Conservation (phyloP, 2,329 filamentous ascomycete species). For the Moelleriella libera region DNA sequence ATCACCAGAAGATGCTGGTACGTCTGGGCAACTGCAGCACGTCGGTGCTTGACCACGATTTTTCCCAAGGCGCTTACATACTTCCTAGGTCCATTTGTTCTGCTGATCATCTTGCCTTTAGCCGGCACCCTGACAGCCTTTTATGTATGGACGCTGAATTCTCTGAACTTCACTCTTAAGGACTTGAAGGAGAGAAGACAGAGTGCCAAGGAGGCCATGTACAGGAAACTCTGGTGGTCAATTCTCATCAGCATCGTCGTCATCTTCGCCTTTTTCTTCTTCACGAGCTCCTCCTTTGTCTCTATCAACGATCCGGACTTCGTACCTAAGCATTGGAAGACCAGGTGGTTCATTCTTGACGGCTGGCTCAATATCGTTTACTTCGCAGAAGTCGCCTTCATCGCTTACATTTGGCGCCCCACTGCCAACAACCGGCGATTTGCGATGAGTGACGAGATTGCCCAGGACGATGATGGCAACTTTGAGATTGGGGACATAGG, state of each 20-base stretch:
- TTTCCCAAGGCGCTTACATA: slow-evolving; percentile 7
- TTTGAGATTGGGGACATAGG: slow-evolving; percentile 94
- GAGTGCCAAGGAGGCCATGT: slow-evolving; percentile 87
- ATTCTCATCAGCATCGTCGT: slow-evolving; percentile 85
- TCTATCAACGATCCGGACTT: slow-evolving; percentile 75
- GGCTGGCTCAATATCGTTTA: slow-evolving; percentile 97
- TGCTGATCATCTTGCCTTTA: slow-evolving; percentile 85
- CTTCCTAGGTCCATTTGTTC: slow-evolving; percentile 59
- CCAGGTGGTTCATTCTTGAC: slow-evolving; percentile 91
- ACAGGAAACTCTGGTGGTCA: slow-evolving; percentile 97
- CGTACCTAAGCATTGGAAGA: slow-evolving; percentile 94
- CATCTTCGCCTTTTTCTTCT: slow-evolving; percentile 97
- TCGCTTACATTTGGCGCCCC: slow-evolving; percentile 92
- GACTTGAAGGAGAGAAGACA: slow-evolving; percentile 92
- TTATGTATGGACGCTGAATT: slow-evolving; percentile 98
- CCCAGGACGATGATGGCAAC: slow-evolving; percentile 88
- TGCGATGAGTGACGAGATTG: slow-evolving; percentile 97
- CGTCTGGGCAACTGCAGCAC: slow-evolving; percentile 10
- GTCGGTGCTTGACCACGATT: background rate
- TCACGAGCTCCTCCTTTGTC: slow-evolving; percentile 92
- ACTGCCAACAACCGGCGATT: slow-evolving; percentile 95
- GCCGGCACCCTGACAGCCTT: slow-evolving; percentile 89
- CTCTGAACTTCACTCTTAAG: slow-evolving; percentile 86
- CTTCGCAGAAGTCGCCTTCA: slow-evolving; percentile 79
- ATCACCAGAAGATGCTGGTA: slow-evolving; percentile 70